phyloP scores from a whole-genome alignment of 108 stramenopile species.

The Cyclotella sp. region DNA sequence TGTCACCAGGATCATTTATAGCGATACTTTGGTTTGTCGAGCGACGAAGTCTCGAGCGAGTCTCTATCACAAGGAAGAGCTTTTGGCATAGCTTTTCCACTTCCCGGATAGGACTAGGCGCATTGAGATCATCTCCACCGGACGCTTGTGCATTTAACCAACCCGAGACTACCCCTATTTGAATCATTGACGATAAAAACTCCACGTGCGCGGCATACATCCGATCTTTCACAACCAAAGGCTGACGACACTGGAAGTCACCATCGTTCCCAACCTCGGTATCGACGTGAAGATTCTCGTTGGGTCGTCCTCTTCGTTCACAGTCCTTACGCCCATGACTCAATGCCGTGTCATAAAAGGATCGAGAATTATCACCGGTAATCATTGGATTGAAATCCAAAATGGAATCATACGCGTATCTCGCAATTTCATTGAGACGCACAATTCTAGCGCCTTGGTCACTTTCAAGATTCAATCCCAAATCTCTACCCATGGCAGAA shows the following conservation, averaged over 20 bases:
- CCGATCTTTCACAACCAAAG: conserved; percentile 45
- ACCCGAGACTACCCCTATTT: conserved; percentile 39
- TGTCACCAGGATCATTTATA: conserved; percentile 34
- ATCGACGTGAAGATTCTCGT: conserved; percentile 26
- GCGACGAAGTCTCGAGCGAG: conserved; percentile 35
- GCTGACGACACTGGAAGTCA: conserved; percentile 27
- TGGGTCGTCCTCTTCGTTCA: conserved; percentile 20
- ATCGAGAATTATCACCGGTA: conserved; percentile 1
- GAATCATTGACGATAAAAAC: conserved; percentile 42
- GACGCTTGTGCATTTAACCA: conserved; percentile 30
- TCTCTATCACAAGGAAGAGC: conserved; percentile 43
- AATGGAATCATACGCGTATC: conserved; percentile 37
- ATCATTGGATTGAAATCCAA: conserved; percentile 38
- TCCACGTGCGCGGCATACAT: conserved; percentile 41
- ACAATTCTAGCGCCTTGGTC: conserved; percentile 12
- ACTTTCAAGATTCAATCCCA: conserved; percentile 44
- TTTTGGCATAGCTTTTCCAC: conserved; percentile 49
- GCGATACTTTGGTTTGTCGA: conserved; percentile 28
- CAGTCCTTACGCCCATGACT: not conserved
- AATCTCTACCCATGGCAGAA: conserved; percentile 48
- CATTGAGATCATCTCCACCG: conserved; percentile 8
- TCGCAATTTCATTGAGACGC: conserved; percentile 33
- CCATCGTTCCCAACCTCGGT: conserved; percentile 17
- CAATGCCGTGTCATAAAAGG: conserved; percentile 1
- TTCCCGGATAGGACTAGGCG: conserved; percentile 3